Evolutionary conservation across 108 stramenopile genomes (phyloP), one percentile per base, ranked within the genome.

Genomic region (Cyclotella choctawhatcheeana): DNA sequence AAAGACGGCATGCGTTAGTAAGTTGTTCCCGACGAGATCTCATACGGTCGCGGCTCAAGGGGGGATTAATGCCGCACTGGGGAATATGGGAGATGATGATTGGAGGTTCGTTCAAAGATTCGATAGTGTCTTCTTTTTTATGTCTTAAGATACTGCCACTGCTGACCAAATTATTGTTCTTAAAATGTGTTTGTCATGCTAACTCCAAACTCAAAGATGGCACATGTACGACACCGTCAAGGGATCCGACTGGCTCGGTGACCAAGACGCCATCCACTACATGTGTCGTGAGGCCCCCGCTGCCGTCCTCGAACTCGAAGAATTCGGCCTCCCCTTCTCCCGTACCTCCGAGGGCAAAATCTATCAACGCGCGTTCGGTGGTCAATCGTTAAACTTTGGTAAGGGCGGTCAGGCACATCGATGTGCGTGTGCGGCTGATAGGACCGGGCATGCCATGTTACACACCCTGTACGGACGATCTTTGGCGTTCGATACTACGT

Each of bases 181-280:
- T 6, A 25, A 21, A 29, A 5, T 5, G 12, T 8, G 12, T 40
- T 6, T 12, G 12, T 12, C 37, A 40, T 12, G 8, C 37, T 8
- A 40, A 6, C 12, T 6, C 37, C 37, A 40, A 40, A n/a, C n/a
- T n/a, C 37, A 40, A 26, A 63, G 61, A 58, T 99, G 98, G 98
- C 99, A 99, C 89, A 97, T 97, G 97, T 99, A 99, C 81, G 99
- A 99, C 84, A 99, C 99, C 20, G 99, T 99, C 43, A 99, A 99
- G 84, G 99, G 99, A 7, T 75, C 74, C 34, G 99, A 99, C 77
- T 99, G 98, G 98, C 89, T 99, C 8, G 99, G 99, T 17, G 99
- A 99, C 85, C 99, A 99, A 85, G 99, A 99, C 82, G 98, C 99
- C 69, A 99, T 99, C 73, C 98, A 99, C 82, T 99, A 99, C 97